Conservation (phyloP, 345 rosid genomes). For the Boechera stricta region DNA sequence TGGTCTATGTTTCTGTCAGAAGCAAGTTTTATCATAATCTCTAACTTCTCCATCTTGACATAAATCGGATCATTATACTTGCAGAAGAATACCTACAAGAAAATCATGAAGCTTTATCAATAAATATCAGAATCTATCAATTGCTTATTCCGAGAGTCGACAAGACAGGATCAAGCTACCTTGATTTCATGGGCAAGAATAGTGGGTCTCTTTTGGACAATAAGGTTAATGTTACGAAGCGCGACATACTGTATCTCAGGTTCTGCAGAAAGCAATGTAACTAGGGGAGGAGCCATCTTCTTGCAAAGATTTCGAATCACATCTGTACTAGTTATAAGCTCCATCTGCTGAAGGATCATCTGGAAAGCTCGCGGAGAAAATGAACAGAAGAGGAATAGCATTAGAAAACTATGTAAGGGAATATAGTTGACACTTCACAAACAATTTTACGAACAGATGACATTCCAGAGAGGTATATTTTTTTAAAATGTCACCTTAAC, state of each 20-base stretch:
- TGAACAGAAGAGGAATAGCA: slow-evolving; percentile 13
- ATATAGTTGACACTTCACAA: slow-evolving; percentile 33
- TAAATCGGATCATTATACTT: slow-evolving; percentile 98
- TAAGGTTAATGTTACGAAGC: slow-evolving; percentile 89
- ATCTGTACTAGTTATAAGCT: slow-evolving; percentile 89
- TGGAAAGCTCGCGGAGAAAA: slow-evolving; percentile 41
- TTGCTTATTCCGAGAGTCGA: slow-evolving; percentile 11
- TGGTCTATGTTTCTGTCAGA: slow-evolving; percentile 96
- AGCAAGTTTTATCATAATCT: slow-evolving; percentile 97
- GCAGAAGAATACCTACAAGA: slow-evolving; percentile 90
- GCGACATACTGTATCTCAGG: slow-evolving; percentile 99
- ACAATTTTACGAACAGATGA: slow-evolving; percentile 7
- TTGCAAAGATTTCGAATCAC: slow-evolving; percentile 98
- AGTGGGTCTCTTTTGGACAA: slow-evolving; percentile 90
- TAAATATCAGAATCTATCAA: slow-evolving; percentile 24
- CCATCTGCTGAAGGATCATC: slow-evolving; percentile 99
- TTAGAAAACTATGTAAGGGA: slow-evolving; percentile 27
- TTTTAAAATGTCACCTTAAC: slow-evolving; percentile 65
- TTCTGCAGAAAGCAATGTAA: slow-evolving; percentile 93
- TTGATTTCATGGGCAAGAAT: slow-evolving; percentile 99
- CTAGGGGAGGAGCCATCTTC: slow-evolving; percentile 99
- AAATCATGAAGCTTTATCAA: slow-evolving; percentile 14
- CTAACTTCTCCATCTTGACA: slow-evolving; percentile 99
- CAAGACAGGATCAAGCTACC: slow-evolving; percentile 51
- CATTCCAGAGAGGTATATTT: slow-evolving; percentile 33